phyloP scores from a whole-genome alignment of 352 stramenopile species.

The Lagenidium giganteum region DNA sequence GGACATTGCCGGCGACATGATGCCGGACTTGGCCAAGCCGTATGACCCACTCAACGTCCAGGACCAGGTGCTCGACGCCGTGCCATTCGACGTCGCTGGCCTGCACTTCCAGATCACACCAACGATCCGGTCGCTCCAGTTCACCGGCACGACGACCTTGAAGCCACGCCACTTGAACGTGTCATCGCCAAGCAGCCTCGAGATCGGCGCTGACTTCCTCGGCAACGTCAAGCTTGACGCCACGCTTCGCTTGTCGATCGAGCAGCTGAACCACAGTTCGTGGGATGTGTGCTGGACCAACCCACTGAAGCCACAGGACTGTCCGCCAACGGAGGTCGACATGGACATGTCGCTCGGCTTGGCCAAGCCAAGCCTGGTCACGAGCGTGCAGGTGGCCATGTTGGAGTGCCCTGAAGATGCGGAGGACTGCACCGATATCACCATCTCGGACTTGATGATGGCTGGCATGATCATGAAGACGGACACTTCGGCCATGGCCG shows the following conservation, averaged over 20 bases:
- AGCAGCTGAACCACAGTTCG: constrained; percentile 11
- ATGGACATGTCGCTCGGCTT: constrained; percentile 2
- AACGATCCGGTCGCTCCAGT: too few species aligned
- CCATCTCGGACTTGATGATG: constrained; percentile 4
- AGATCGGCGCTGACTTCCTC: constrained; percentile 2
- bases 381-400: constrained; percentile 1
- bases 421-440: constrained; percentile 4
- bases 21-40: too few species aligned
- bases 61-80: too few species aligned
- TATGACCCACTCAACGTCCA: too few species aligned
- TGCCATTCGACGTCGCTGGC: too few species aligned
- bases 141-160: too few species aligned
- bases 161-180: too few species aligned
- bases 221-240: constrained; percentile 2
- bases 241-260: constrained; percentile 1
- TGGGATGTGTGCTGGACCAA: constrained; percentile 9
- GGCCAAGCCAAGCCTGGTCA: constrained; percentile 1
- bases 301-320: constrained; percentile 1
- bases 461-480: constrained; percentile 4
- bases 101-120: too few species aligned
- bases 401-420: not conserved
- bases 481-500: too few species aligned
- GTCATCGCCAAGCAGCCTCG: not conserved
- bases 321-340: not conserved
- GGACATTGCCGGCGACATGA: too few species aligned